Evolutionary conservation across 106 monocot species (phyloP).

Genomic region (Posidonia australis): DNA sequence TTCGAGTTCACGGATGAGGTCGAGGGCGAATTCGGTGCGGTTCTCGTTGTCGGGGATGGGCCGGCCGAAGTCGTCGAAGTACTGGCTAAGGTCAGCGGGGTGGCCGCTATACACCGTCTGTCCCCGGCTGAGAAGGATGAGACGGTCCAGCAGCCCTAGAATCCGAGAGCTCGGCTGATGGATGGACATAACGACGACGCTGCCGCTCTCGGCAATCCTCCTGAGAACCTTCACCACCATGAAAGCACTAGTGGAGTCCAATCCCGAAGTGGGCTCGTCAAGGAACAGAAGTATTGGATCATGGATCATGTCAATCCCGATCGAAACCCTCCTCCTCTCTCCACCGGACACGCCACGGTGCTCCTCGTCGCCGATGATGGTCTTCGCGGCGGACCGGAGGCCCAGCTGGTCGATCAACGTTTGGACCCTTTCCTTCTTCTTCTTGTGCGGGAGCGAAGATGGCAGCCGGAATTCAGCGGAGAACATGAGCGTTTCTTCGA

Average conservation of each 20-base stretch:
- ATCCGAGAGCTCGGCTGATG: conserved; percentile 84
- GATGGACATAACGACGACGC: conserved; percentile 73
- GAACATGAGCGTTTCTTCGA: conserved; percentile 77
- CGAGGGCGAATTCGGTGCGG: conserved; percentile 25
- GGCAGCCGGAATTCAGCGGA: conserved; percentile 71
- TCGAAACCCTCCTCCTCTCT: conserved; percentile 68
- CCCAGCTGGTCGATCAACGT: conserved; percentile 48
- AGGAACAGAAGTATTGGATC: conserved; percentile 79
- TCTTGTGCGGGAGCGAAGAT: conserved; percentile 25
- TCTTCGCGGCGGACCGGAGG: conserved; percentile 36
- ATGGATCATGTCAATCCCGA: conserved; percentile 86
- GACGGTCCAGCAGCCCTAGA: conserved; percentile 52
- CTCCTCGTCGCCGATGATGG: conserved; percentile 52
- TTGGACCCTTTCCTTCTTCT: conserved; percentile 41
- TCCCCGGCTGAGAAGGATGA: conserved; percentile 57
- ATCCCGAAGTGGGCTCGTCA: conserved; percentile 89
- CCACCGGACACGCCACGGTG: conserved; percentile 76
- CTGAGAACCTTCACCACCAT: conserved; percentile 85
- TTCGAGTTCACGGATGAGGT: conserved; percentile 60
- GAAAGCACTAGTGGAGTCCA: conserved; percentile 86
- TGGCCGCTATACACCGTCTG: conserved; percentile 35
- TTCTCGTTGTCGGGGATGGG: conserved; percentile 53
- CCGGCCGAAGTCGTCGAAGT: conserved; percentile 63
- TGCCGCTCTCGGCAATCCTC: conserved; percentile 72
- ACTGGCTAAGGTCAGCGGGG: conserved; percentile 36